These are phyloP conservation scores for Planoprotostelium fungivorum DNA, from an alignment of 78 protist genomes.

Conservation along the genomic window DNA sequence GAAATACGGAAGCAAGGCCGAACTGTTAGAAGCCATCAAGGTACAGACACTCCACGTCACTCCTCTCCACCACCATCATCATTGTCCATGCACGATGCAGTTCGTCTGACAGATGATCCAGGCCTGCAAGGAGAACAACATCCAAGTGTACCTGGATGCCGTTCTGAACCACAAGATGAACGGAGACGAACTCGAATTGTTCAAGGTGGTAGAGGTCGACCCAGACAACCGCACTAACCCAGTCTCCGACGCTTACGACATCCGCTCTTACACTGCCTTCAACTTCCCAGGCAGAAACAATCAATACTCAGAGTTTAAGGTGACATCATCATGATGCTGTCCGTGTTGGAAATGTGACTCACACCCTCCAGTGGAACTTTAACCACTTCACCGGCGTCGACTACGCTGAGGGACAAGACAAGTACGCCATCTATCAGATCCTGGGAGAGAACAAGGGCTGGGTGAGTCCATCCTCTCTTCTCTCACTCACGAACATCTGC, in stretches of 20 bases:
- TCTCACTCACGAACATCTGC: background rate
- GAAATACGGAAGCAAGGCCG: conserved; percentile 19
- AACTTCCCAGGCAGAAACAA: conserved; percentile 15
- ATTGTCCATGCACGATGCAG: too few species aligned
- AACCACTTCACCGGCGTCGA: conserved; percentile 10
- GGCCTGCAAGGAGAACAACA: background rate
- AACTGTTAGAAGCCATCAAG: conserved; percentile 11
- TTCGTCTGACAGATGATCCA: background rate
- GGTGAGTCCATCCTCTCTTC: background rate
- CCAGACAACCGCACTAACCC: conserved; percentile 5
- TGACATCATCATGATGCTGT: background rate
- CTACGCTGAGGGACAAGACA: conserved; percentile 1
- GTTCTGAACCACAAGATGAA: conserved; percentile 21
- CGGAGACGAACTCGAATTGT: conserved; percentile 7
- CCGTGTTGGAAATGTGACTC: background rate
- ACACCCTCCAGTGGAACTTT: background rate
- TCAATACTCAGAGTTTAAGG: background rate
- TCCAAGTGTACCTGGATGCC: conserved; percentile 15
- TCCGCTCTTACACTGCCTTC: conserved; percentile 10
- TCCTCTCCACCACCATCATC: too few species aligned
- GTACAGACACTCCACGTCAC: too few species aligned
- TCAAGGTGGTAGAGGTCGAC: background rate
- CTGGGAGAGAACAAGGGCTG: conserved; percentile 2
- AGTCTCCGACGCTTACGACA: conserved; percentile 12
- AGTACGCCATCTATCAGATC: background rate